These are phyloP conservation scores for Clathrus columnatus DNA, from an alignment of 768 basidiomycete species.

Conservation along the genomic window DNA sequence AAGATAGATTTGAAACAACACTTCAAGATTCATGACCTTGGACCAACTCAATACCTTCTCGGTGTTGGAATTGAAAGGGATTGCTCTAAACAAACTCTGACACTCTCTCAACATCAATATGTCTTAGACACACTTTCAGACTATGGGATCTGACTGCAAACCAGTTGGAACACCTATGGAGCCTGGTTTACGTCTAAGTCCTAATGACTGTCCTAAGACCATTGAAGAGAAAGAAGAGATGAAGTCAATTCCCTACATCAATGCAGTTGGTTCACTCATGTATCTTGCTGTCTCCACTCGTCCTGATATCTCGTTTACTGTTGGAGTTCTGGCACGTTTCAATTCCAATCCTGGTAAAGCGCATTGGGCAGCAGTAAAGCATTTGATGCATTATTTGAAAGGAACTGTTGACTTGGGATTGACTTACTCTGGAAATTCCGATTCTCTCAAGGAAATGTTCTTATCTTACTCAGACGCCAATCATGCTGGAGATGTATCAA, in stretches of 20 bases:
- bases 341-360: constrained; percentile 20
- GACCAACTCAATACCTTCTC: constrained; percentile 17
- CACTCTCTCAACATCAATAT: constrained; percentile 16
- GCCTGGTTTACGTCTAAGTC: constrained; percentile 7
- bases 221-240: constrained; percentile 15
- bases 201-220: constrained; percentile 3
- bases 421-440: constrained; percentile 14
- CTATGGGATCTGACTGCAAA: constrained; percentile 11
- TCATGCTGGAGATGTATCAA: constrained; percentile 17
- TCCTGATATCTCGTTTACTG: constrained; percentile 28
- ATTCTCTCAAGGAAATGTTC: background rate
- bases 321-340: constrained; percentile 24
- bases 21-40: constrained; percentile 23
- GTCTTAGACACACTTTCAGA: constrained; percentile 10
- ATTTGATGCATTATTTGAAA: constrained; percentile 28
- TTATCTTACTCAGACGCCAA: constrained; percentile 22
- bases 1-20: constrained; percentile 18
- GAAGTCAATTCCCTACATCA: constrained; percentile 19
- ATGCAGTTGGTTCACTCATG: constrained; percentile 24
- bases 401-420: constrained; percentile 23
- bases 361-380: constrained; percentile 32
- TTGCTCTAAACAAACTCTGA: background rate
- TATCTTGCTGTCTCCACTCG: constrained; percentile 25
- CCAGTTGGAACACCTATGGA: constrained; percentile 16
- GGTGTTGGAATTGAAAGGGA: constrained; percentile 17